Percentiles rank a stretch among this genome's conserved stretches.
phyloP scores from a whole-genome alignment of 495 filamentous ascomycete species.

The Podospora tetraspora region DNA sequence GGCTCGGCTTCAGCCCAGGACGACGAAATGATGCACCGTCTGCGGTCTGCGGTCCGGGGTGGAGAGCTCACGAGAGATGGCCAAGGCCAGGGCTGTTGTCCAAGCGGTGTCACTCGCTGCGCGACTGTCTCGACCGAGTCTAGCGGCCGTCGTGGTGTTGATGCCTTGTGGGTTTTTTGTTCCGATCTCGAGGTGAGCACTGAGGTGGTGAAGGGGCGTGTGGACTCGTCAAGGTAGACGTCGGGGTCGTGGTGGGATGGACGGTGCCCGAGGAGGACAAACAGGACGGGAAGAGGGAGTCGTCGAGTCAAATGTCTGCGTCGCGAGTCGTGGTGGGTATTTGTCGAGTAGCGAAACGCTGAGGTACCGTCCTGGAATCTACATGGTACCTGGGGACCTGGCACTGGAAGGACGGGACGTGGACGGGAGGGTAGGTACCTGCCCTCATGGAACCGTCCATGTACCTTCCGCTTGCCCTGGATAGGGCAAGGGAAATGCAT shows the following conservation, averaged over 20 bases:
- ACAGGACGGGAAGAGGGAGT: constrained; percentile 8
- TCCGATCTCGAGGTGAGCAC: background rate
- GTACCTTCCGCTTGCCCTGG: background rate
- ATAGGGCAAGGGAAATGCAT: background rate
- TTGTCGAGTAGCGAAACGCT: constrained; percentile 1
- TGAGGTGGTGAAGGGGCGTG: background rate
- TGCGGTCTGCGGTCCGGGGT: background rate
- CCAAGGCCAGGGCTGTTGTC: background rate
- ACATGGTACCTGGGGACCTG: background rate
- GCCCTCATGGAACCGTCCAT: background rate
- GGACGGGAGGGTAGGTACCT: background rate
- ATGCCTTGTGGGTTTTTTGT: background rate
- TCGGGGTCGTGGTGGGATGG: constrained; percentile 1
- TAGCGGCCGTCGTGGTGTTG: background rate
- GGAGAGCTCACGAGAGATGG: background rate
- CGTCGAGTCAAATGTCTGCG: constrained; percentile 3
- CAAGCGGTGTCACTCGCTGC: background rate
- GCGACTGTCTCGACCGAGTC: background rate
- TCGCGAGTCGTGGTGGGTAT: too few relatives aligned
- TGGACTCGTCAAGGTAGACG: too few relatives aligned
- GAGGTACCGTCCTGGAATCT: background rate
- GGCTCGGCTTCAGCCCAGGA: background rate
- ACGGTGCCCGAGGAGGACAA: background rate
- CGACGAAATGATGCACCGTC: background rate
- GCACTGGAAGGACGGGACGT: constrained; percentile 1